Conservation (phyloP, 2,329 filamentous ascomycete species). For the Zasmidium angulare region DNA sequence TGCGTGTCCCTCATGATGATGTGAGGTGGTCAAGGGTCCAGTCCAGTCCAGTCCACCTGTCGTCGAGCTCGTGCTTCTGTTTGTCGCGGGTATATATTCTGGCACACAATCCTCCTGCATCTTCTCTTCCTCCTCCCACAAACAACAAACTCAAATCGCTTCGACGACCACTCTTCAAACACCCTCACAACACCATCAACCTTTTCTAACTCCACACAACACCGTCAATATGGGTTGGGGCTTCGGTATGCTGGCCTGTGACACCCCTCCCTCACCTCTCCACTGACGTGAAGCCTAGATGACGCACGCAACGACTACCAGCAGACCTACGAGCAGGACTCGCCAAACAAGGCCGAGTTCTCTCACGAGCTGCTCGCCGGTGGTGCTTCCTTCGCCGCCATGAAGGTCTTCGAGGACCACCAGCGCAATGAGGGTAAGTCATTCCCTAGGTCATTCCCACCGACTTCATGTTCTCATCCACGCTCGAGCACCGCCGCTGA, state of each 20-base stretch:
- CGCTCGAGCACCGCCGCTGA: too few relatives aligned
- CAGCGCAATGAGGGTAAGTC: slow-evolving; percentile 62
- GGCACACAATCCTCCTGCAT: neutral
- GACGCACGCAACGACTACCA: slow-evolving; percentile 56
- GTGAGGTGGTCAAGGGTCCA: slow-evolving; percentile 7
- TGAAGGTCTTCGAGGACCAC: slow-evolving; percentile 76
- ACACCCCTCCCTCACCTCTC: neutral
- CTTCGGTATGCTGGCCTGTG: slow-evolving; percentile 36
- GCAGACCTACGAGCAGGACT: slow-evolving; percentile 52
- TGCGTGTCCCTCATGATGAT: slow-evolving; percentile 2
- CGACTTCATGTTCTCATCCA: too few relatives aligned
- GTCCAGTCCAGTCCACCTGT: too few relatives aligned
- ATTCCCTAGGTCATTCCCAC: too few relatives aligned
- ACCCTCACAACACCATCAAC: neutral
- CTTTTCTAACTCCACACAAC: slow-evolving; percentile 3
- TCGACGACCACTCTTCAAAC: slow-evolving; percentile 8
- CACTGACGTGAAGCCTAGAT: slow-evolving; percentile 37
- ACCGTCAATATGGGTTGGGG: slow-evolving; percentile 46
- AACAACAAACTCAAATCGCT: too few relatives aligned
- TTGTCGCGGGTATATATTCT: slow-evolving; percentile 18
- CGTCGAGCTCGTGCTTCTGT: too few relatives aligned
- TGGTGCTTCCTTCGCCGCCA: slow-evolving; percentile 74
- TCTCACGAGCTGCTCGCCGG: slow-evolving; percentile 74
- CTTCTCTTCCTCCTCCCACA: slow-evolving; percentile 3
- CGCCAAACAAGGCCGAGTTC: slow-evolving; percentile 60